Evolutionary conservation across 2,329 filamentous ascomycete genomes (phyloP), one percentile per base, ranked within the genome.

Genomic region (Penicillium sp.): DNA sequence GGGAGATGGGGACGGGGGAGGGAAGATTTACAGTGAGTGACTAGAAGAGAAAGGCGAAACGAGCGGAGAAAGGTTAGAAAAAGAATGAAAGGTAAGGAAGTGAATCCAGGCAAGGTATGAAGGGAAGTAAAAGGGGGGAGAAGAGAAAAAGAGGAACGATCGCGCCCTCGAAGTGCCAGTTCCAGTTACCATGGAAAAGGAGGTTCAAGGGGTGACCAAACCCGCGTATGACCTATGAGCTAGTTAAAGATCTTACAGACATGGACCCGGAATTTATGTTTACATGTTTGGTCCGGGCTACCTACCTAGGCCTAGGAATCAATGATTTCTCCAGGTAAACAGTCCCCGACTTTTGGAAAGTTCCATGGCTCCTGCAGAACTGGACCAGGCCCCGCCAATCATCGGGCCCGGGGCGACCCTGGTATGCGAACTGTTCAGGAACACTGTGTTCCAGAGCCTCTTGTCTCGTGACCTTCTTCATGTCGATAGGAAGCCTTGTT

Each of bases 11-110:
- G 28, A 9, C 6, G 26, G 28, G 28, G 10, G 51, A 28, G 56
- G 50, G 47, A 29, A 47, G 51, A 53, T 42, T 48, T 52, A 49
- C 54, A 50, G 61, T 45, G 47, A 49, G 55, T 28, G 58, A 57
- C 46, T 41, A 55, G 36, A 53, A 53, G 47, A 57, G 52, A 53
- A 54, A 54, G 49, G 4, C 77, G 83, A 57, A 72, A 87, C 55
- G 53, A 58, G 48, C 44, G 64, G 71, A 0, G 67, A 65, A 2
- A 60, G 58, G 36, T 18, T 67, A 74, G 47, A 71, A 62, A 15
- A 70, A 70, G 46, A 75, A 63, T 56, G 56, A 59, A 61, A 58
- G 59, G 58, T 49, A 60, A 63, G 57, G 60, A 55, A 54, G 61
- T 58, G 53, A 55, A 57, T 53, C 49, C 52, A 58, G 55, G 52